Evolutionary conservation across 164 flowering plant species (phyloP).

Genomic region (Malania oleifera): DNA sequence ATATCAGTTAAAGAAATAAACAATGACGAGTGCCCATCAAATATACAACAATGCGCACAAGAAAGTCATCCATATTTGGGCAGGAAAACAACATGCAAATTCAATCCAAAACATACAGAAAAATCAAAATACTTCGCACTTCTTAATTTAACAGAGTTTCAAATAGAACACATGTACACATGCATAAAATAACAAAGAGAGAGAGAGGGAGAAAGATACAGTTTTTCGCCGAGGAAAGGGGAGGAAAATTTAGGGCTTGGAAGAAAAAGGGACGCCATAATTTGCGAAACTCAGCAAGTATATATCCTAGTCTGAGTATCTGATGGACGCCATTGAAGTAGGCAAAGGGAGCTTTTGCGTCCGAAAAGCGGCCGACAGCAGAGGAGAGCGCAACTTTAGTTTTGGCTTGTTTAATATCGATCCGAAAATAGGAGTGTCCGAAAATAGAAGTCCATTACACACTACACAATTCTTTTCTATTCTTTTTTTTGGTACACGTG

Average conservation of each 20-base stretch:
- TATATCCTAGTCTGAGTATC: constrained; percentile 1
- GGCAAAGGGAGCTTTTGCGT: background rate
- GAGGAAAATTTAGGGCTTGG: constrained; percentile 25
- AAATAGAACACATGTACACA: too few species aligned
- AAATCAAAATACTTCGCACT: background rate
- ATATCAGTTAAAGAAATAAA: background rate
- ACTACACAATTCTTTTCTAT: too few species aligned
- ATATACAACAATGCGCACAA: background rate
- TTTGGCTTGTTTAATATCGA: too few species aligned
- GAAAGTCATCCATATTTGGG: background rate
- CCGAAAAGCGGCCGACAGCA: too few species aligned
- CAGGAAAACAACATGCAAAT: background rate
- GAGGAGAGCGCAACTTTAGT: too few species aligned
- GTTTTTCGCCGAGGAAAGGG: constrained; percentile 17
- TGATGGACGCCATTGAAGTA: background rate
- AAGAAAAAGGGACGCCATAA: constrained; percentile 24
- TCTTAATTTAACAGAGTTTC: too few species aligned
- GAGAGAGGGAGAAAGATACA: constrained; percentile 22
- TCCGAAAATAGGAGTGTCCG: too few species aligned
- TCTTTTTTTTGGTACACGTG: too few species aligned
- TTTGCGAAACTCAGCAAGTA: background rate
- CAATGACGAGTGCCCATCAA: background rate
- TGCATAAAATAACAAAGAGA: background rate
- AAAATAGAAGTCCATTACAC: too few species aligned
- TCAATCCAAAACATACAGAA: background rate